Conservation (phyloP, 2,329 filamentous ascomycete species). For the Neofusicoccum umdonicola region DNA sequence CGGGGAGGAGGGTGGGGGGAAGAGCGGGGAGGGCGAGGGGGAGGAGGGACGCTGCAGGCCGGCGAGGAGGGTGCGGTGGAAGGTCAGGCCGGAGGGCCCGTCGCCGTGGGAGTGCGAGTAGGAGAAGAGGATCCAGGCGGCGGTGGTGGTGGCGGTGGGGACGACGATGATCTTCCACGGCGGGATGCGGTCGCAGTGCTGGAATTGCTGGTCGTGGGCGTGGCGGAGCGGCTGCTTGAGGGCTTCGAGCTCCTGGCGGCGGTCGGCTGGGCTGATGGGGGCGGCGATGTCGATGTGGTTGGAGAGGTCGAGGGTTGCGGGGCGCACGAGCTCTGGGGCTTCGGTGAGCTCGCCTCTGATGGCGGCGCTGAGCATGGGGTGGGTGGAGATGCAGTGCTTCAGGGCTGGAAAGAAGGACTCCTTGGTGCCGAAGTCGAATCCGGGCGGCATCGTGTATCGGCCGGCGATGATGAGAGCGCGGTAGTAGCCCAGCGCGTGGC, state of each 20-base stretch:
- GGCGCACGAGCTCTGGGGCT: slow-evolving; percentile 34
- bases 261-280: background rate
- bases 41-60: slow-evolving; percentile 18
- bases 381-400: slow-evolving; percentile 37
- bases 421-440: background rate
- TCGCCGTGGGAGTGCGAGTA: slow-evolving; percentile 48
- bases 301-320: slow-evolving; percentile 34
- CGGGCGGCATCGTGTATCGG: slow-evolving; percentile 10
- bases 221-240: slow-evolving; percentile 28
- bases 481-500: slow-evolving; percentile 22
- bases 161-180: slow-evolving; percentile 46
- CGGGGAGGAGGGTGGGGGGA: background rate
- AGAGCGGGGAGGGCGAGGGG: background rate
- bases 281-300: slow-evolving; percentile 40
- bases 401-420: slow-evolving; percentile 26
- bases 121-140: slow-evolving; percentile 40
- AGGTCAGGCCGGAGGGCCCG: slow-evolving; percentile 42
- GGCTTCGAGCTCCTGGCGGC: slow-evolving; percentile 15
- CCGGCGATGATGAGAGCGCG: slow-evolving; percentile 19
- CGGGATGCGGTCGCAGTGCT: slow-evolving; percentile 28
- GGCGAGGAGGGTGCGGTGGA: slow-evolving; percentile 43
- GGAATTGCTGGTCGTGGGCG: slow-evolving; percentile 36
- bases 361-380: slow-evolving; percentile 39
- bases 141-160: slow-evolving; percentile 23
- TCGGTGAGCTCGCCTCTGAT: slow-evolving; percentile 39